A percentile compares a stretch with the other conserved stretches of the same genome.
Evolutionary conservation across 2,329 filamentous ascomycete species (phyloP).

Genomic region (Sporothrix globosa): DNA sequence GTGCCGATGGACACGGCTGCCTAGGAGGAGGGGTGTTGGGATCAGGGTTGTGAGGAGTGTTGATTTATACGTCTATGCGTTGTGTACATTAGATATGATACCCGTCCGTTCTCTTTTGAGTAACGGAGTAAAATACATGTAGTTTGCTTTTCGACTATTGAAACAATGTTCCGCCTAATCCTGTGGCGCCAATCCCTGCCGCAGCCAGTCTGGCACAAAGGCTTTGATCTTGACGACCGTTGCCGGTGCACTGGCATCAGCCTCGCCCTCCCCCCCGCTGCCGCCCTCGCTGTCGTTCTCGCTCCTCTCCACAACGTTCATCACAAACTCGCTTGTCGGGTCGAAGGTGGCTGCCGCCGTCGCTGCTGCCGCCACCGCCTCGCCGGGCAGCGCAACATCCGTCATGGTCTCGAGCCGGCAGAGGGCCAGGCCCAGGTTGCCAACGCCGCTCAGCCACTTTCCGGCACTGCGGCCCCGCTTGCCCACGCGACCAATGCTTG

Average conservation of each 20-base stretch:
- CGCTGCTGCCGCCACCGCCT: conserved; percentile 64
- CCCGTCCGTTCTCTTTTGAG: conserved; percentile 20
- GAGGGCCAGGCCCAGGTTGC: conserved; percentile 83
- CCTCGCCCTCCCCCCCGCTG: conserved; percentile 43
- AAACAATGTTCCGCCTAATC: too few species aligned
- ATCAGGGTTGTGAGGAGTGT: not conserved
- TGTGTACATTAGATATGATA: conserved; percentile 30
- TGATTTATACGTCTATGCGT: not conserved
- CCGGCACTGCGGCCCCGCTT: conserved; percentile 72
- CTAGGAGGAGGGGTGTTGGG: not conserved
- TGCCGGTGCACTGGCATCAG: conserved; percentile 49
- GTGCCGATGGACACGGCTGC: conserved; percentile 31
- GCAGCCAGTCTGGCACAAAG: conserved; percentile 79
- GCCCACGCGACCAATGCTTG: conserved; percentile 55
- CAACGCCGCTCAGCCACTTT: conserved; percentile 73
- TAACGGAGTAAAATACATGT: conserved; percentile 3
- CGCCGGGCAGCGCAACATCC: conserved; percentile 68
- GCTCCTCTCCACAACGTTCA: conserved; percentile 41
- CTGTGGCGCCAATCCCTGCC: conserved; percentile 45
- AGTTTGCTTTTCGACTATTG: too few species aligned
- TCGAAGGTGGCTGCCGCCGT: conserved; percentile 64
- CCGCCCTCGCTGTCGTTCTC: conserved; percentile 43
- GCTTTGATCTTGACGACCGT: conserved; percentile 66
- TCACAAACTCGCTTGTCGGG: conserved; percentile 63
- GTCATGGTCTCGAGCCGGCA: conserved; percentile 93